These are phyloP conservation scores for Colletotrichum siamense DNA, from an alignment of 2,329 filamentous ascomycete species.

Conservation along the genomic window DNA sequence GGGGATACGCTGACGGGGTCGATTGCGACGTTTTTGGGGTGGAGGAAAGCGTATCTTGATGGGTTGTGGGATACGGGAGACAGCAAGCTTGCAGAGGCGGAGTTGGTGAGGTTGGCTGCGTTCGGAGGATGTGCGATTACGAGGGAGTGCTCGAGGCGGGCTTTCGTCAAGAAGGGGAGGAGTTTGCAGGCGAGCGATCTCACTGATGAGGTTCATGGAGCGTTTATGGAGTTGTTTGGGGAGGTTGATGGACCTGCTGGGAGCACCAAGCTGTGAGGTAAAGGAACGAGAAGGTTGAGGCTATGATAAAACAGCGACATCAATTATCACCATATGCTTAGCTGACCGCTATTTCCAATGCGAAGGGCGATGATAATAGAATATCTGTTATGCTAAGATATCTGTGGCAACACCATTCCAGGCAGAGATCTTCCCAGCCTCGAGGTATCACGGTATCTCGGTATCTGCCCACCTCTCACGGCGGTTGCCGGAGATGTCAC, in stretches of 20 bases:
- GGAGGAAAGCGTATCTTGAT: slow-evolving; percentile 87
- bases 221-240: slow-evolving; percentile 82
- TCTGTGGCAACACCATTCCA: background rate
- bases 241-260: slow-evolving; percentile 59
- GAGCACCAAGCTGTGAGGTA: slow-evolving; percentile 36
- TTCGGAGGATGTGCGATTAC: slow-evolving; percentile 90
- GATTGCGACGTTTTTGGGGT: slow-evolving; percentile 86
- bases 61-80: slow-evolving; percentile 65
- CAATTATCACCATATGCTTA: background rate
- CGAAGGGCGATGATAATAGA: background rate
- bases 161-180: slow-evolving; percentile 84
- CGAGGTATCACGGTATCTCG: background rate
- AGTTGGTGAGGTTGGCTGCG: slow-evolving; percentile 78
- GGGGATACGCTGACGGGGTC: slow-evolving; percentile 93
- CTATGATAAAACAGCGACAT: too few relatives aligned
- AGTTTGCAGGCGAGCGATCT: slow-evolving; percentile 92
- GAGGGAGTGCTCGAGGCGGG: slow-evolving; percentile 86
- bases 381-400: background rate
- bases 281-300: too few relatives aligned
- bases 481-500: too few relatives aligned
- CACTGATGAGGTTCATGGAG: slow-evolving; percentile 85
- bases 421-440: background rate
- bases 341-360: background rate
- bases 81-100: slow-evolving; percentile 48
- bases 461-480: background rate